A percentile compares a stretch with the other conserved stretches of the same genome.
These are phyloP conservation scores for Colletotrichum chlorophyti DNA, from an alignment of 2,329 filamentous ascomycete species.

Conservation along the genomic window DNA sequence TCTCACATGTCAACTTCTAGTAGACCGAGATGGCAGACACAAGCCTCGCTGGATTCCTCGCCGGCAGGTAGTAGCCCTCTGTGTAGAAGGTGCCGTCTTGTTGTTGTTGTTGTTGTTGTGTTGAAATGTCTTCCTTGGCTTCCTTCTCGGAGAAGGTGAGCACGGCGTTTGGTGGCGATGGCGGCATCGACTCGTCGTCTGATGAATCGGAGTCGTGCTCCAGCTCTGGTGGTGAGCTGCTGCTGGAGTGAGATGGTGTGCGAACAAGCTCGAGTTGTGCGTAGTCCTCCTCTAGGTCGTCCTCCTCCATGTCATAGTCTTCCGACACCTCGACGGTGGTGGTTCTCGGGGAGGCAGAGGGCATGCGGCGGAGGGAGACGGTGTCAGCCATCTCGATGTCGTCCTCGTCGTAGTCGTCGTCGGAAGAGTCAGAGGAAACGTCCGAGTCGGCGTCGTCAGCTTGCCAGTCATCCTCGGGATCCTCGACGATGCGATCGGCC, in stretches of 20 bases:
- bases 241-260: constrained; percentile 68
- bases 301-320: constrained; percentile 54
- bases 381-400: constrained; percentile 63
- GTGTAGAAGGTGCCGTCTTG: constrained; percentile 51
- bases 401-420: constrained; percentile 61
- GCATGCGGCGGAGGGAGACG: constrained; percentile 53
- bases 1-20: constrained; percentile 39
- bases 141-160: constrained; percentile 69
- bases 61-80: constrained; percentile 61
- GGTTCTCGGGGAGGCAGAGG: constrained; percentile 41
- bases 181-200: constrained; percentile 77
- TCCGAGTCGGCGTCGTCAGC: constrained; percentile 67
- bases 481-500: constrained; percentile 80
- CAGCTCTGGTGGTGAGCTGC: constrained; percentile 69
- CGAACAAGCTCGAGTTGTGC: constrained; percentile 71
- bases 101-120: constrained; percentile 49
- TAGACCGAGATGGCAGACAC: constrained; percentile 65
- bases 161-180: constrained; percentile 66
- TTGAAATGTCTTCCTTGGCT: constrained; percentile 44
- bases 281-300: constrained; percentile 70
- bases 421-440: constrained; percentile 36
- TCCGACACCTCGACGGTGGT: constrained; percentile 44
- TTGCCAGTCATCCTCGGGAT: constrained; percentile 74
- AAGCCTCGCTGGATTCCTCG: constrained; percentile 56
- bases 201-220: constrained; percentile 72